A percentile compares a stretch with the other conserved stretches of the same genome.
Evolutionary conservation across 352 stramenopile species (phyloP).

Genomic region (Globisporangium lucens): DNA sequence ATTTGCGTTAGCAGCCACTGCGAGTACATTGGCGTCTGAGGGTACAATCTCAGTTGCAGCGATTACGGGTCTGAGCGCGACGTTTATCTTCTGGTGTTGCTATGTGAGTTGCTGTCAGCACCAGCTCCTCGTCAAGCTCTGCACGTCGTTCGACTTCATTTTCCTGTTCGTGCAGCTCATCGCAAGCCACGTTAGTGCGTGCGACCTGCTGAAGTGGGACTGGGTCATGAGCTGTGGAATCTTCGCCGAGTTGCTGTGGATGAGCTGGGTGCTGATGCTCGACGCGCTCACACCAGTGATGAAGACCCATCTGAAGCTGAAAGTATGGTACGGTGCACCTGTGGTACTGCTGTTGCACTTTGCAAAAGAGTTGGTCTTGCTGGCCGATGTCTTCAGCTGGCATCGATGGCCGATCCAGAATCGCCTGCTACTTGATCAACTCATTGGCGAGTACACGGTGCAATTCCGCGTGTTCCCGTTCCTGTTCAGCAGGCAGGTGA

Average conservation of each 20-base stretch:
- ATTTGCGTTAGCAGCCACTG: neutral
- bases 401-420: constrained; percentile 1
- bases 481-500: constrained; percentile 6
- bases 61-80: neutral
- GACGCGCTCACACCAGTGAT: constrained; percentile 6
- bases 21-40: neutral
- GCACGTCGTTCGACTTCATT: constrained; percentile 20
- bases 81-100: neutral
- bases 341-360: neutral
- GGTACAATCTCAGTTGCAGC: neutral
- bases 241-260: neutral
- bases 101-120: constrained; percentile 1
- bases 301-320: neutral
- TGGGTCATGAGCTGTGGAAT: neutral
- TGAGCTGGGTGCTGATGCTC: constrained; percentile 6
- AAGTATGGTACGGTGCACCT: neutral
- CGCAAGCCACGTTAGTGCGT: neutral
- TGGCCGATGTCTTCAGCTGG: neutral
- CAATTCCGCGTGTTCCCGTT: constrained; percentile 9
- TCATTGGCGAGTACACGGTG: neutral
- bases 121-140: constrained; percentile 3
- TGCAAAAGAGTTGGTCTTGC: neutral
- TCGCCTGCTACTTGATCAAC: neutral
- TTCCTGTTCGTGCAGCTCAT: constrained; percentile 13
- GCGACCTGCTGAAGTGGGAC: neutral